These are phyloP conservation scores for Curvularia sp. DNA, from an alignment of 2,329 filamentous ascomycete species.

Conservation along the genomic window DNA sequence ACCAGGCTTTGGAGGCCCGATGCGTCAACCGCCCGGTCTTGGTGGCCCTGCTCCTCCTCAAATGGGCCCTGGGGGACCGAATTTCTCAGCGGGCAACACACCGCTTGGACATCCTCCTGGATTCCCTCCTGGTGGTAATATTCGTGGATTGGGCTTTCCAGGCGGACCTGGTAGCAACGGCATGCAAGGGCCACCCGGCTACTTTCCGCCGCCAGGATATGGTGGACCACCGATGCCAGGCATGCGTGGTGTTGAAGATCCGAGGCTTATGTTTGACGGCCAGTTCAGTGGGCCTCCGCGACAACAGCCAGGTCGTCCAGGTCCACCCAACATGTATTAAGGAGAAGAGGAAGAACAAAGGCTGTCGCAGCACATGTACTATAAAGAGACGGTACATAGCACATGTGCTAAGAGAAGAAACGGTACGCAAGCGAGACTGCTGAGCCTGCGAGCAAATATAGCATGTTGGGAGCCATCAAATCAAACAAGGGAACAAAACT, in stretches of 20 bases:
- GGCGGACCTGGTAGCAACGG: conserved; percentile 40
- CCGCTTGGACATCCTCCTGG: conserved; percentile 50
- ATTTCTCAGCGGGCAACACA: conserved; percentile 49
- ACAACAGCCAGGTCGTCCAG: conserved; percentile 40
- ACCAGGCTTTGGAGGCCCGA: conserved; percentile 47
- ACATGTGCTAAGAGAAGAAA: background rate
- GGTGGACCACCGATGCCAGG: conserved; percentile 41
- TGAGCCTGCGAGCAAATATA: too few species aligned
- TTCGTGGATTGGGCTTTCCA: conserved; percentile 41
- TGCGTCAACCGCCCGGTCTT: conserved; percentile 49
- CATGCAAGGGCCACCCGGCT: conserved; percentile 47
- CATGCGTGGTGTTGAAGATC: conserved; percentile 46
- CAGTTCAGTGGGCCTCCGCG: conserved; percentile 44
- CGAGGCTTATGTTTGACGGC: conserved; percentile 49
- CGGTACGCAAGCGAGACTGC: background rate
- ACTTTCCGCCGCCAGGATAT: conserved; percentile 47
- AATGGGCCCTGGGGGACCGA: conserved; percentile 44
- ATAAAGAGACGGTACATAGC: background rate
- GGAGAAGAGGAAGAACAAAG: background rate
- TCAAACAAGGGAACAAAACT: background rate
- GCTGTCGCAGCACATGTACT: background rate
- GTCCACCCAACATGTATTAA: conserved; percentile 46
- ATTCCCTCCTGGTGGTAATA: conserved; percentile 41
- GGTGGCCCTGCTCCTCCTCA: conserved; percentile 39
- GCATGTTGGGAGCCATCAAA: too few species aligned